These are phyloP conservation scores for Cercospora beticola DNA, from an alignment of 2,329 filamentous ascomycete species.

Conservation along the genomic window DNA sequence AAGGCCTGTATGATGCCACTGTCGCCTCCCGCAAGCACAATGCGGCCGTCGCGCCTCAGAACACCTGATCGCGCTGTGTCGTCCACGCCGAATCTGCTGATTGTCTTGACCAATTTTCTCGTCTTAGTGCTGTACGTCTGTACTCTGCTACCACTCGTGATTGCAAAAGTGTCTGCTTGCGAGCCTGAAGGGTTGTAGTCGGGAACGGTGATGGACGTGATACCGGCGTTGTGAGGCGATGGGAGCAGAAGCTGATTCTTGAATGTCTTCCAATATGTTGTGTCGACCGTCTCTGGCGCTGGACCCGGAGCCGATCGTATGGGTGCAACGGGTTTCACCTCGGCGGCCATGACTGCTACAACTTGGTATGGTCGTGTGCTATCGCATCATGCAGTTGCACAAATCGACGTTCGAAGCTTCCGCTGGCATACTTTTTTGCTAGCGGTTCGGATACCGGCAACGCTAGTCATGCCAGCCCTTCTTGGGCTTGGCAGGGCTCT, in stretches of 20 bases:
- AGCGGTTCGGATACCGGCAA: neutral
- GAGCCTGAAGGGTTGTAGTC: slow-evolving; percentile 39
- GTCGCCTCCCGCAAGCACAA: slow-evolving; percentile 89
- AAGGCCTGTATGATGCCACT: slow-evolving; percentile 92
- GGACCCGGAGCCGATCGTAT: slow-evolving; percentile 82
- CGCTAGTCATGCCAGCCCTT: neutral
- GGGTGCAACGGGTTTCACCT: slow-evolving; percentile 75
- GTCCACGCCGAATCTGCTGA: slow-evolving; percentile 76
- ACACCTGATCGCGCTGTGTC: slow-evolving; percentile 88
- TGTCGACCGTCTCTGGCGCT: slow-evolving; percentile 81
- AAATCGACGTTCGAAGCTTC: slow-evolving; percentile 7
- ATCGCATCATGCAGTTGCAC: slow-evolving; percentile 3
- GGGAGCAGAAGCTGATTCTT: slow-evolving; percentile 87
- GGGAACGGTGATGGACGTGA: slow-evolving; percentile 72
- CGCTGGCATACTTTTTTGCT: slow-evolving; percentile 6
- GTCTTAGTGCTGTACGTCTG: slow-evolving; percentile 93
- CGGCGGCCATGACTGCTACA: slow-evolving; percentile 68
- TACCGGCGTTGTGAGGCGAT: slow-evolving; percentile 82
- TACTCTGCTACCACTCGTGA: slow-evolving; percentile 90
- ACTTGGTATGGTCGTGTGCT: neutral
- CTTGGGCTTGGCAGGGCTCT: too few species aligned
- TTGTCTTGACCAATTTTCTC: slow-evolving; percentile 87
- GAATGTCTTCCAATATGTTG: slow-evolving; percentile 95
- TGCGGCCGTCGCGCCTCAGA: slow-evolving; percentile 81
- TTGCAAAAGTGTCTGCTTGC: slow-evolving; percentile 71